Evolutionary conservation across 805 yeast species (phyloP).

Genomic region (Candida nanaspora): DNA sequence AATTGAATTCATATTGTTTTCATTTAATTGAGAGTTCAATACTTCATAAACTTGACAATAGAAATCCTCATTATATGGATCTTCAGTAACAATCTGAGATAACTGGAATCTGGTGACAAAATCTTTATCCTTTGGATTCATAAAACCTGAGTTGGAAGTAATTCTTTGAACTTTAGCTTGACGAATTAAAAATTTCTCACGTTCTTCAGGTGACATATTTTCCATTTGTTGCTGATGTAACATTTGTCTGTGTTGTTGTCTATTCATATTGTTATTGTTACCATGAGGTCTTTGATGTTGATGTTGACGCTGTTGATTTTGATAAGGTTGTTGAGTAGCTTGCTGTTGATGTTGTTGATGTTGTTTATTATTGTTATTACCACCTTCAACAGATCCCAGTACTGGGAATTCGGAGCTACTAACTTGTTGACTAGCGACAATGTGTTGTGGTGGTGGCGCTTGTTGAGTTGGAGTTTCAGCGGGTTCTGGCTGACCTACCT

Average conservation of each 20-base stretch:
- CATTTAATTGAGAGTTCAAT: slow-evolving; percentile 51
- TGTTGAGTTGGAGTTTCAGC: slow-evolving; percentile 1
- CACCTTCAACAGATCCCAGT: slow-evolving; percentile 4
- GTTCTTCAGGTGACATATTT: slow-evolving; percentile 63
- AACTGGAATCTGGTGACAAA: slow-evolving; percentile 90
- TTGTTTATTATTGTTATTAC: slow-evolving; percentile 1
- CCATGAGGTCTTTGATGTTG: slow-evolving; percentile 6
- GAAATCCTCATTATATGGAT: slow-evolving; percentile 95
- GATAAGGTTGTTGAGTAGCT: slow-evolving; percentile 2
- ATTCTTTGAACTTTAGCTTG: slow-evolving; percentile 71
- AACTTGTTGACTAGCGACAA: not conserved
- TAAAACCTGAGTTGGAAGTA: slow-evolving; percentile 80
- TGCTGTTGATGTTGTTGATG: slow-evolving; percentile 2
- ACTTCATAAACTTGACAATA: slow-evolving; percentile 88
- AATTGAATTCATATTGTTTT: slow-evolving; percentile 64
- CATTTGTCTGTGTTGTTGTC: slow-evolving; percentile 19
- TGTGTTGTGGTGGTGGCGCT: slow-evolving; percentile 1
- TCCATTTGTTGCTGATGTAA: slow-evolving; percentile 26
- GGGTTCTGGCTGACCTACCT: slow-evolving; percentile 13
- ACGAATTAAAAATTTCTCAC: slow-evolving; percentile 56
- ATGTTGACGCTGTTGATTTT: slow-evolving; percentile 4
- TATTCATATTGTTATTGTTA: slow-evolving; percentile 12
- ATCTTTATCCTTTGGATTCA: slow-evolving; percentile 97
- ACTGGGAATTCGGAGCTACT: slow-evolving; percentile 6
- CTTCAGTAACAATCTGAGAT: slow-evolving; percentile 93